phyloP scores from a whole-genome alignment of 2,329 filamentous ascomycete species.

The Elsinoe australis region DNA sequence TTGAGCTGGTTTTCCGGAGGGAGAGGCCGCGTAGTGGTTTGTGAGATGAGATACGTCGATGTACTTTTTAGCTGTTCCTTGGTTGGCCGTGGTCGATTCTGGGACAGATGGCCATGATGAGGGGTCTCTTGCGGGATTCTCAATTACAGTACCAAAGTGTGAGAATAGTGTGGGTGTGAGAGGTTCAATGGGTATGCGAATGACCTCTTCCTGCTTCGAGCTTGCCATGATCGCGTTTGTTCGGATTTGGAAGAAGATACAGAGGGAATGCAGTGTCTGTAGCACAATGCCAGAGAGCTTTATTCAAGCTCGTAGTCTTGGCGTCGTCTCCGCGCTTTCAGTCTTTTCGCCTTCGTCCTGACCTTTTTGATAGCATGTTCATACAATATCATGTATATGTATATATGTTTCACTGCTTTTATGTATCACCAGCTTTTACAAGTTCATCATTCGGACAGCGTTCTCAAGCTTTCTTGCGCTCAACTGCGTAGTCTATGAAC shows the following conservation, averaged over 20 bases:
- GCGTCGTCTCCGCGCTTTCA: too few species aligned
- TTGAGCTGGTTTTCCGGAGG: slow-evolving; percentile 49
- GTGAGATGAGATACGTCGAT: slow-evolving; percentile 65
- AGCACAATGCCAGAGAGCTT: too few species aligned
- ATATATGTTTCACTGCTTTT: too few species aligned
- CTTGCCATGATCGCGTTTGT: background rate
- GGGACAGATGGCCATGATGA: slow-evolving; percentile 11
- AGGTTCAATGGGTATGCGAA: slow-evolving; percentile 51
- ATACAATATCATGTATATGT: too few species aligned
- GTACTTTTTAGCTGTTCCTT: slow-evolving; percentile 61
- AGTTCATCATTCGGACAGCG: too few species aligned
- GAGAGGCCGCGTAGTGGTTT: slow-evolving; percentile 61
- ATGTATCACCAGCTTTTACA: too few species aligned
- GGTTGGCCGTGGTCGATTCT: slow-evolving; percentile 8
- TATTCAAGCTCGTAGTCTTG: background rate
- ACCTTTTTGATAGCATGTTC: too few species aligned
- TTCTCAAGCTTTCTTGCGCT: too few species aligned
- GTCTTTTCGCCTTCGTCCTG: too few species aligned
- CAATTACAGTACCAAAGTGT: slow-evolving; percentile 74
- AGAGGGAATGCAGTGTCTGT: too few species aligned
- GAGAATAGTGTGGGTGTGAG: slow-evolving; percentile 63
- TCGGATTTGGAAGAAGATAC: background rate
- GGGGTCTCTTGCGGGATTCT: slow-evolving; percentile 53
- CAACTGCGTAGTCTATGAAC: too few species aligned
- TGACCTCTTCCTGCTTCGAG: slow-evolving; percentile 14